Percentiles rank a stretch among this genome's conserved stretches.
phyloP scores from a whole-genome alignment of 2,329 filamentous ascomycete species.

The Verticillium klebahnii region DNA sequence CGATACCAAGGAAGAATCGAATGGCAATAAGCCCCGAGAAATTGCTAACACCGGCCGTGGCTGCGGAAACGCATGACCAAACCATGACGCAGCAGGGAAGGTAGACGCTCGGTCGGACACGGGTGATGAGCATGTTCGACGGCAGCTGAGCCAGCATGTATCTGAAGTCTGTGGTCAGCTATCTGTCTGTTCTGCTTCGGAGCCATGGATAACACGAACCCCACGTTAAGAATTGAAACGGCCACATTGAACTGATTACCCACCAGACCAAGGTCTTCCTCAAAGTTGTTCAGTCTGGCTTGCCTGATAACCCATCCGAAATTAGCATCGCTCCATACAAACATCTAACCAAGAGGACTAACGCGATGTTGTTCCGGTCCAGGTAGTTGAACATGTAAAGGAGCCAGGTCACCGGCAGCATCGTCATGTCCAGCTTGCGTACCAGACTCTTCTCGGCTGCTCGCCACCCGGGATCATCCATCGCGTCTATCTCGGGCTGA shows the following conservation, averaged over 20 bases:
- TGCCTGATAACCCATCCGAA: constrained; percentile 20
- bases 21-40: constrained; percentile 38
- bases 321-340: no score
- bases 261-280: constrained; percentile 46
- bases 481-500: no score
- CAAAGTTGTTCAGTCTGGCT: constrained; percentile 47
- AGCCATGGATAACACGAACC: no score
- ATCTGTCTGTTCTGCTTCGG: no score
- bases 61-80: constrained; percentile 33
- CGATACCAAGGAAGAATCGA: constrained; percentile 39
- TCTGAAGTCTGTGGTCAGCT: constrained; percentile 19
- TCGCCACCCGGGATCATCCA: background rate
- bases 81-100: constrained; percentile 41
- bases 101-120: constrained; percentile 48
- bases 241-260: constrained; percentile 54
- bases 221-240: constrained; percentile 39
- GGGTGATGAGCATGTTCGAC: constrained; percentile 53
- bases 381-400: constrained; percentile 20
- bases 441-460: constrained; percentile 10
- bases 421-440: constrained; percentile 18
- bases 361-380: constrained; percentile 18
- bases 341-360: background rate
- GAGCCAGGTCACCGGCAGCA: constrained; percentile 18
- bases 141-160: constrained; percentile 60
- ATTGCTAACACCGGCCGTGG: constrained; percentile 40